Evolutionary conservation across 805 yeast species (phyloP).

Genomic region (Saccharomyces mikatae): DNA sequence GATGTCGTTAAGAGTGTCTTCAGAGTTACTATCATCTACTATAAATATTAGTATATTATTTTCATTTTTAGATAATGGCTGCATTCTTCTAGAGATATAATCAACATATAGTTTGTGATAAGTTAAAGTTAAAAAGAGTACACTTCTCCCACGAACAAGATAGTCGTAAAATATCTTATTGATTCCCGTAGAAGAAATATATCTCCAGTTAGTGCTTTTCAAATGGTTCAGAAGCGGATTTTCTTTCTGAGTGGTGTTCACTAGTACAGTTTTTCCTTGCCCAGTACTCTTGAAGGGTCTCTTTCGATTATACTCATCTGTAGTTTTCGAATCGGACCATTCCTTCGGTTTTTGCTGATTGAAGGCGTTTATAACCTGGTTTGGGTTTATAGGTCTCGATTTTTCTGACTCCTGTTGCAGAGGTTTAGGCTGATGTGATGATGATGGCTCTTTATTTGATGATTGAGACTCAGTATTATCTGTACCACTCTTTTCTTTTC

Average conservation of each 20-base stretch:
- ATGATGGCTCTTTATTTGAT: neutral
- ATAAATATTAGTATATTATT: slow-evolving; percentile 52
- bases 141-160: slow-evolving; percentile 47
- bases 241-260: slow-evolving; percentile 60
- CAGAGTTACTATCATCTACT: slow-evolving; percentile 57
- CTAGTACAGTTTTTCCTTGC: slow-evolving; percentile 38
- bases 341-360: slow-evolving; percentile 14
- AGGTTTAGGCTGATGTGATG: neutral
- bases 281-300: slow-evolving; percentile 1
- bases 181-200: slow-evolving; percentile 31
- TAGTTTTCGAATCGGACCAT: slow-evolving; percentile 8
- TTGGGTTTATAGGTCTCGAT: neutral
- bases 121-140: slow-evolving; percentile 57
- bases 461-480: neutral
- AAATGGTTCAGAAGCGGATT: slow-evolving; percentile 57
- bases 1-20: slow-evolving; percentile 35
- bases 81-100: slow-evolving; percentile 54
- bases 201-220: slow-evolving; percentile 47
- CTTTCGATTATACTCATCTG: slow-evolving; percentile 12
- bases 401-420: neutral
- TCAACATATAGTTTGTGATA: slow-evolving; percentile 74
- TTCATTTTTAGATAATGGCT: slow-evolving; percentile 33
- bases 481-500: slow-evolving; percentile 34
- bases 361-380: slow-evolving; percentile 13
- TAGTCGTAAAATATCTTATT: slow-evolving; percentile 51